phyloP scores from a whole-genome alignment of 2,329 filamentous ascomycete genomes.

The Sphaerulina populicola region DNA sequence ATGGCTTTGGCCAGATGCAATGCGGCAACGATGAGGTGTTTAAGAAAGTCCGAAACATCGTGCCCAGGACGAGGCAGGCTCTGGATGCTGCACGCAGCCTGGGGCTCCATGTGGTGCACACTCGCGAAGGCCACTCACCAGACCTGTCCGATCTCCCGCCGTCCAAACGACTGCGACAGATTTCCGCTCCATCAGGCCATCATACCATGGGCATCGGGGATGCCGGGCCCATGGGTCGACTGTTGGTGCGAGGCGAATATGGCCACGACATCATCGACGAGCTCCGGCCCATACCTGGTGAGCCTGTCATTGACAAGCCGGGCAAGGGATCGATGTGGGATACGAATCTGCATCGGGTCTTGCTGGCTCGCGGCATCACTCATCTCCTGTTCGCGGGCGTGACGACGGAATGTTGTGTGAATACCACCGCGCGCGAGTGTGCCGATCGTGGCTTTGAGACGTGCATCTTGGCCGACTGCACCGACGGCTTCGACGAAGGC shows the following conservation, averaged over 20 bases:
- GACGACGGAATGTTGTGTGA: conserved; percentile 53
- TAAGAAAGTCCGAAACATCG: conserved; percentile 23
- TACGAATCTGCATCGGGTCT: conserved; percentile 46
- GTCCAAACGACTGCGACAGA: conserved; percentile 44
- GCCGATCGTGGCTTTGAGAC: conserved; percentile 55
- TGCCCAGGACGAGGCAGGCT: conserved; percentile 29
- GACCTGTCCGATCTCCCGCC: conserved; percentile 48
- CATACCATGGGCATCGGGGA: conserved; percentile 46
- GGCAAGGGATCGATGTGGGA: conserved; percentile 54
- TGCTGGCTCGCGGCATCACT: conserved; percentile 50
- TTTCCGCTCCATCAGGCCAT: conserved; percentile 40
- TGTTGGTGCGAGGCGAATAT: conserved; percentile 47
- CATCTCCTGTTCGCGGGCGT: conserved; percentile 52
- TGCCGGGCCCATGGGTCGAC: conserved; percentile 45
- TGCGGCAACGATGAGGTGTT: conserved; percentile 34
- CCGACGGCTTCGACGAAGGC: conserved; percentile 43
- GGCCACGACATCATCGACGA: conserved; percentile 51
- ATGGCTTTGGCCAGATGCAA: conserved; percentile 47
- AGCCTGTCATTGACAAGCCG: conserved; percentile 51
- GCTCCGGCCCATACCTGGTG: conserved; percentile 44
- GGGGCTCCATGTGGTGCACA: conserved; percentile 43
- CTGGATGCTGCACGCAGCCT: conserved; percentile 38
- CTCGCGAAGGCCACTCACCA: conserved; percentile 44
- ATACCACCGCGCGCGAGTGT: conserved; percentile 49
- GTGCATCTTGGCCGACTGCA: conserved; percentile 46